Base-by-base conservation (phyloP, 2,329 filamentous ascomycete species). In the Phialophora chinensis region DNA sequence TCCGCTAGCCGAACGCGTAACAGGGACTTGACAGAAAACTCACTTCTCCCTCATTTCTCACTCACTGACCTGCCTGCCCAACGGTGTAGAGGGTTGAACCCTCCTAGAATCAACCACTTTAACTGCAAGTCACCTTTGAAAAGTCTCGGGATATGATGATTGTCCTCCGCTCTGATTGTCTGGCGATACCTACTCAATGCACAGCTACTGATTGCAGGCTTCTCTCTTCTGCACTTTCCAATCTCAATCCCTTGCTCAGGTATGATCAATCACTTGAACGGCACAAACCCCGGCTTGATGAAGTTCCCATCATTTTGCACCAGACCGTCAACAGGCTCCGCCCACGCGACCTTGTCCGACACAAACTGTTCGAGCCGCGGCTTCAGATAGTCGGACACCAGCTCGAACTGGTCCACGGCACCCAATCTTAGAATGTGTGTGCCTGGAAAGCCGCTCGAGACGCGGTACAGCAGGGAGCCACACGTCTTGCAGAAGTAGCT, bases 401-500 rank as follows among this genome's bases (percentile, higher is more conserved):
- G 29, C n/a, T 23, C 12, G 33, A 54, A 62, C 1, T 62, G 20
- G 35, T 62, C 59, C 31, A 62, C 59, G 23, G 17, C 49, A 29
- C 59, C 59, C 8, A 62, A 7, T 20, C 49, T 35, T 17, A 62
- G 31, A 10, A 54, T 44, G n/a, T 53, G 47, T 14, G 23, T 38
- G 4, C 59, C 49, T 2, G 59, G 47, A 6, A 53, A 62, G 6
- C 42, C 59, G 29, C 47, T 27, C 1, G 29, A 42, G n/a, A 62
- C 31, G 2, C 60, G 47, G 1, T 62, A 62, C 60, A 62, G 47
- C 17, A 62, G 35, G 12, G 49, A 54, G 12, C 60, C 49, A 33
- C 60, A 62, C 20, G 31, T 29, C 29, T 52, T 53, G 29, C 60
- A 62, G 47, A 62, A 62, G 31, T 54, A 62, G 31, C 49, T 53